phyloP scores from a whole-genome alignment of 208 protist genomes.

The Strigomonas culicis region DNA sequence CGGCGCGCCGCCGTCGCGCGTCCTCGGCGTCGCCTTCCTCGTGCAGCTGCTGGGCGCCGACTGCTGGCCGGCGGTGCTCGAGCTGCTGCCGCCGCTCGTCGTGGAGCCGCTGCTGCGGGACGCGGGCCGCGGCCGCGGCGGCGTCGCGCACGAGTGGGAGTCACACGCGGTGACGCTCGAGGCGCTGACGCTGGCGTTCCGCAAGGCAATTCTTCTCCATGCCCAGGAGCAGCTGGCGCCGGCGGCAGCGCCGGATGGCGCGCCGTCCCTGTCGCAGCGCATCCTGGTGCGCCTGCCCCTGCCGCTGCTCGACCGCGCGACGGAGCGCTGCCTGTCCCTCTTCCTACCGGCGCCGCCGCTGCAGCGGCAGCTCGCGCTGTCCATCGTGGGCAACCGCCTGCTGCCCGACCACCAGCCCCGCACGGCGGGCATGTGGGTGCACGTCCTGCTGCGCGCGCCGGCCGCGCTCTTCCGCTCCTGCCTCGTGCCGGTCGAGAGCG shows the following conservation, averaged over 20 bases:
- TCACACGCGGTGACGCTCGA: slow-evolving; percentile 12
- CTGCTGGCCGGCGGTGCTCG: not conserved
- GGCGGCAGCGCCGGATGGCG: not conserved
- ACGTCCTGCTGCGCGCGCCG: slow-evolving; percentile 22
- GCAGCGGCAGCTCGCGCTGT: slow-evolving; percentile 46
- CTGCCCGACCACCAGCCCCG: slow-evolving; percentile 40
- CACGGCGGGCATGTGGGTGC: slow-evolving; percentile 34
- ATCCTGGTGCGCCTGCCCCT: not conserved
- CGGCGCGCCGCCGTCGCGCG: not conserved
- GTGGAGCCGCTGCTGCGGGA: not conserved
- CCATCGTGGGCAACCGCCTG: slow-evolving; percentile 37
- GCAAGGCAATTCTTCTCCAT: not conserved
- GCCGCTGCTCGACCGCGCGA: not conserved
- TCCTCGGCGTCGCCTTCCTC: not conserved
- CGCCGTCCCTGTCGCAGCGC: not conserved
- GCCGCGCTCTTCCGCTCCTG: slow-evolving; percentile 19
- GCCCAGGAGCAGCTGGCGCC: not conserved
- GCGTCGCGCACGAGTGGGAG: slow-evolving; percentile 11
- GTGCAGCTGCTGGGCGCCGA: not conserved
- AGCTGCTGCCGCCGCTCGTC: slow-evolving; percentile 3
- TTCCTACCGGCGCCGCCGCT: slow-evolving; percentile 9
- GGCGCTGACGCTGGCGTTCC: slow-evolving; percentile 11
- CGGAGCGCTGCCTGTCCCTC: not conserved
- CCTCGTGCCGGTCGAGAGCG: slow-evolving; percentile 18
- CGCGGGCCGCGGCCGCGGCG: not conserved